Evolutionary conservation across 306 rosid genomes (phyloP).

Genomic region (Nissolia schottii): DNA sequence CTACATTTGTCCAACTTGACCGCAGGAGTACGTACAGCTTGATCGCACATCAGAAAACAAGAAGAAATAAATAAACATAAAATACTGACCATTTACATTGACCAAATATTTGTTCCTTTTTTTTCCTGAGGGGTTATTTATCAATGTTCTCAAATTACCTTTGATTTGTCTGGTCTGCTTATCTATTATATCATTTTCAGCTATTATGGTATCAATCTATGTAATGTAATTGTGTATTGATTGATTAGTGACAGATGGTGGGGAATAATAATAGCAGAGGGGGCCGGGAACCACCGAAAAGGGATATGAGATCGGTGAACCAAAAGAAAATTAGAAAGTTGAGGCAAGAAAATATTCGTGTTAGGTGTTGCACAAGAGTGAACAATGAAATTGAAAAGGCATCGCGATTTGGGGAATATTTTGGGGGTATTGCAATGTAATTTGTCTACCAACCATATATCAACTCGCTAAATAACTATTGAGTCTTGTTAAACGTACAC

Average conservation of each 20-base stretch:
- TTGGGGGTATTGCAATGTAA: conserved; percentile 1
- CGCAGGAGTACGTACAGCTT: conserved; percentile 4
- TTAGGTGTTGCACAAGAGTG: conserved; percentile 9
- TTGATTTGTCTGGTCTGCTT: background rate
- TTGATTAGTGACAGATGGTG: conserved; percentile 34
- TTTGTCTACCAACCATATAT: background rate
- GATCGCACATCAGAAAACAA: conserved; percentile 11
- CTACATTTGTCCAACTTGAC: background rate
- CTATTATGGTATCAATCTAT: conserved; percentile 26
- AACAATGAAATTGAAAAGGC: background rate
- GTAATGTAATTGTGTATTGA: background rate
- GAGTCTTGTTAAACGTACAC: no score
- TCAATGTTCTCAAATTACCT: background rate
- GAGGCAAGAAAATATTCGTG: conserved; percentile 24
- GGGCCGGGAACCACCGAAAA: conserved; percentile 28
- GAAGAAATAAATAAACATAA: background rate
- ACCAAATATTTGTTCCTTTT: background rate
- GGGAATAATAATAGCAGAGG: conserved; percentile 29
- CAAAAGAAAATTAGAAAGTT: background rate
- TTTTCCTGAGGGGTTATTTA: background rate
- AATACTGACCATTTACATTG: background rate
- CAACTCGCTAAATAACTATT: no score
- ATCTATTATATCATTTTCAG: background rate
- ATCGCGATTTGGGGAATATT: conserved; percentile 39
- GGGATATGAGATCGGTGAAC: background rate